A percentile compares a stretch with the other conserved stretches of the same genome.
phyloP scores from a whole-genome alignment of 306 rosid species.

The Leucaena leucocephala region DNA sequence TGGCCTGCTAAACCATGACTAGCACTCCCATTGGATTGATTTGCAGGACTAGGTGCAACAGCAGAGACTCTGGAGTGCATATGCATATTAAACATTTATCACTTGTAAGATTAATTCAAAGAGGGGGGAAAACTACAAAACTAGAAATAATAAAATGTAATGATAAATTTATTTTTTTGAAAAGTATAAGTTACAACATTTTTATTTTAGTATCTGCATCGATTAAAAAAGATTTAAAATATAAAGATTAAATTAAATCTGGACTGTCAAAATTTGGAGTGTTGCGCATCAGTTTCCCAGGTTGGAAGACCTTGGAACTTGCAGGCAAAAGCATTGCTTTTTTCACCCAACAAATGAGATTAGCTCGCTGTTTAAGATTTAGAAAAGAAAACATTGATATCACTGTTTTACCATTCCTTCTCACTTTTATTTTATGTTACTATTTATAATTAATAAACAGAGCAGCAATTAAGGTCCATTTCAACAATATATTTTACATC shows the following conservation, averaged over 20 bases:
- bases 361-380: background rate
- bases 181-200: background rate
- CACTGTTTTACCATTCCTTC: background rate
- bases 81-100: background rate
- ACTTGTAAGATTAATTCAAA: background rate
- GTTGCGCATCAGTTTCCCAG: background rate
- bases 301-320: background rate
- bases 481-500: conserved; percentile 20
- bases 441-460: conserved; percentile 6
- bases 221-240: background rate
- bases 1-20: conserved; percentile 37
- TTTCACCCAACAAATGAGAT: background rate
- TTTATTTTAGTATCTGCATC: background rate
- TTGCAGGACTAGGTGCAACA: conserved; percentile 46
- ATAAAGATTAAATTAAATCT: no score
- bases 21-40: conserved; percentile 58
- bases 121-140: background rate
- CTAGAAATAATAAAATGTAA: background rate
- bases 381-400: conserved; percentile 3
- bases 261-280: background rate
- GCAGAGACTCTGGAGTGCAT: conserved; percentile 49
- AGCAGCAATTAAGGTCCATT: conserved; percentile 17
- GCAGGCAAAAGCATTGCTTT: background rate
- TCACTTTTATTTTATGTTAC: background rate
- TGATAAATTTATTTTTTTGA: background rate